Base-by-base conservation (phyloP, 495 filamentous ascomycete species). In the Aspergillus affinis region DNA sequence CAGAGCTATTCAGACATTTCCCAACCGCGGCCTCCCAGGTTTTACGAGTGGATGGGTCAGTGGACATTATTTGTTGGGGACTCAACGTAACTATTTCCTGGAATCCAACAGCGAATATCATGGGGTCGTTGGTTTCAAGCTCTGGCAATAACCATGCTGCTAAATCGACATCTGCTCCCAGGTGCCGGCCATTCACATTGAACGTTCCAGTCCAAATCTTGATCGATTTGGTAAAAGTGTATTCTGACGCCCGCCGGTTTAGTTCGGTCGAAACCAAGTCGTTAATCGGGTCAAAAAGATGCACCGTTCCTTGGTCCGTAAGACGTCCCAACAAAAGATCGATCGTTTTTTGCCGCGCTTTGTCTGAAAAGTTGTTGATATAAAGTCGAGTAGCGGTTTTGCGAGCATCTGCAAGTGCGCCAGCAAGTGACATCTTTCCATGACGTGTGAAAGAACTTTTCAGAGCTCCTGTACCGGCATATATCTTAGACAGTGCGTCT, bases 11-110 rank as follows among this genome's bases (percentile, higher is more conserved):
- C 48, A 99, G 71, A 19, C 89, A 90, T 57, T 77, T 81, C 59
- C 87, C 85, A 10, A 97, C 91, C 6, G 91, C 87, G 60, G 75
- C 72, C 71, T 99, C 93, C 94, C 94, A 99, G 20, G 82, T 75
- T 66, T 92, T 87, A 54, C 93, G 88, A 57, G 90, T 84, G 9
- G 83, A 83, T 21, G 95, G 94, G 78, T 98, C 93, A 45, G 92
- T 97, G 55, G 94, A 95, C 92, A 99, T 98, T 67, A 99, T 98
- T 68, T 99, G 95, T 71, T 98, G 93, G 18, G 95, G 93, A 65
- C 91, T 96, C 15, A 99, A 80, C 67, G 93, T 88, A 17, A 99
- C 95, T 55, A 99, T 98, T 75, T 99, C 94, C 65, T 99, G 94
- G 64, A 99, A 98, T 0, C 91, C 94, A 29, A 97, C 86, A 9